Base-by-base conservation (phyloP, 2,329 filamentous ascomycete species). In the Akanthomyces lecanii region DNA sequence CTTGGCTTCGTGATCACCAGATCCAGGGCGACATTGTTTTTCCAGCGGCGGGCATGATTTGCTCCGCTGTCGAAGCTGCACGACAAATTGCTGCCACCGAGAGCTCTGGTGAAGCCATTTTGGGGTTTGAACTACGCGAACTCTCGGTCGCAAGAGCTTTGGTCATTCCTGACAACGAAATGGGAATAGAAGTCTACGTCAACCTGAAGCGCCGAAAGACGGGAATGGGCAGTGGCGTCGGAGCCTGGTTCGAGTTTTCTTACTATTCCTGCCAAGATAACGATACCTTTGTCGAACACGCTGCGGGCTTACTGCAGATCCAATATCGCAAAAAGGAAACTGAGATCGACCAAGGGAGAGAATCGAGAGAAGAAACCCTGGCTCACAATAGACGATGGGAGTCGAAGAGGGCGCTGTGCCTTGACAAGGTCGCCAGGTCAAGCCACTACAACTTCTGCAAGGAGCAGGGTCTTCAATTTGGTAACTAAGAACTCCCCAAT, bases 1-100 rank as follows among this genome's bases (percentile, higher is more conserved):
- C 81, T 0, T 85, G 82, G 82, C 73, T 84, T 10, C 71, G 74
- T 54, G 79, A 83, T 62, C 82, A 85, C 63, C 75, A 79, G 23
- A 75, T 84, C 8, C 79, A 82, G 63, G 79, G 78, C 64, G 77
- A 78, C 1, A 76, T 79, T 36, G 70, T 84, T 18, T 83, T 81
- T 55, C 82, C 82, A 2, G 81, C 78, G 3, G 75, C 81, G 1
- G 81, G 81, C 2, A 81, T 82, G 74, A 68, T 79, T 1, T 69
- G 75, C 18, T 83, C 82, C 80, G 79, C 74, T 0, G 65, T 83
- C 2, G 79, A 83, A 64, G 81, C 75, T 1, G 77, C 74, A 0
- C 74, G 68, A 11, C 80, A 82, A 36, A 8, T 36, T 11, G 63
- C 63, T 78, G 23, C 8, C 42, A 10, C 33, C 18, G 42, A 16